Conservation (phyloP, 2,329 filamentous ascomycete species). For the Colletotrichum lindemuthianum region DNA sequence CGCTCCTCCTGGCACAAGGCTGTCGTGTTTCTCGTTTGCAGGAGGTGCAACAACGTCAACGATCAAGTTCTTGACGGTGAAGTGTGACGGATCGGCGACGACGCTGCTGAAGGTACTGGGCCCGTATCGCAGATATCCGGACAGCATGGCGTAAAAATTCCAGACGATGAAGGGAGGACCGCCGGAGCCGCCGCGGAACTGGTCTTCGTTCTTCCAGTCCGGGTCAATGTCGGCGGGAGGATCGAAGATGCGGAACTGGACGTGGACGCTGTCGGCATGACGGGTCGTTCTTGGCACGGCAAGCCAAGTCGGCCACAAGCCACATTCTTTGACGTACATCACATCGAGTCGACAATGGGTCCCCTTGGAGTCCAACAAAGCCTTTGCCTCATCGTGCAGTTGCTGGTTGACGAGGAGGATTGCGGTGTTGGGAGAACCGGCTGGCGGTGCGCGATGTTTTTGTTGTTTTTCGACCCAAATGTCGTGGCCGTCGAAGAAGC, state of each 20-base stretch:
- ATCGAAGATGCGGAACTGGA: constrained; percentile 37
- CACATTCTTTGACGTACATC: constrained; percentile 38
- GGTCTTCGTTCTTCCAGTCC: constrained; percentile 35
- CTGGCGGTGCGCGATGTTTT: constrained; percentile 11
- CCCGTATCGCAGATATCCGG: constrained; percentile 33
- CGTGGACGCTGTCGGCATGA: constrained; percentile 32
- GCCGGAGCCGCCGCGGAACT: constrained; percentile 34
- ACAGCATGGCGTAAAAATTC: constrained; percentile 37
- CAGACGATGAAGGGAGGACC: constrained; percentile 36
- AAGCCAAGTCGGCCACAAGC: constrained; percentile 38
- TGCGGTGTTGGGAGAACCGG: constrained; percentile 30
- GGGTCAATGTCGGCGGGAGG: constrained; percentile 33
- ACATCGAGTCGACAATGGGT: constrained; percentile 35
- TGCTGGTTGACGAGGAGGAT: constrained; percentile 36
- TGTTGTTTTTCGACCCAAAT: constrained; percentile 33
- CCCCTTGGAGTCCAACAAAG: constrained; percentile 27
- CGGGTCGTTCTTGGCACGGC: constrained; percentile 34
- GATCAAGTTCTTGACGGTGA: constrained; percentile 33
- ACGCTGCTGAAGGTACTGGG: constrained; percentile 32
- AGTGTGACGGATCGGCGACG: constrained; percentile 23
- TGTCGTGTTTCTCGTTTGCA: constrained; percentile 31
- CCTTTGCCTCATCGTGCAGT: constrained; percentile 34
- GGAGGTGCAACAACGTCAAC: constrained; percentile 35
- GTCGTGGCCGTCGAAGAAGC: constrained; percentile 36
- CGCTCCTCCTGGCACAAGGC: constrained; percentile 28